Base-by-base conservation (phyloP, 805 yeast genomes). In the Cephaloascus fragrans region DNA sequence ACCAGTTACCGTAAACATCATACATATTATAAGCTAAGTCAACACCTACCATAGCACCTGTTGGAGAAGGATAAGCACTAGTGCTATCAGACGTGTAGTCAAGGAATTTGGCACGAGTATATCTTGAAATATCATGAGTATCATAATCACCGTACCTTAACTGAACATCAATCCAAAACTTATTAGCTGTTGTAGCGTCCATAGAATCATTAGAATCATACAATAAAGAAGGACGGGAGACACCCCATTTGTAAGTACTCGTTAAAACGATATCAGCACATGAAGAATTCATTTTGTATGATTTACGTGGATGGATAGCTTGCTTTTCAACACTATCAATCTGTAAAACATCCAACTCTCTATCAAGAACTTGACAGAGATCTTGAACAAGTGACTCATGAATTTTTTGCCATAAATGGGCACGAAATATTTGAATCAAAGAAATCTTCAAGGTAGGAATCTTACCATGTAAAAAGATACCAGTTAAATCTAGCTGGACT, bases 371-470 rank as follows among this genome's bases (percentile, higher is more conserved):
- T 53, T 89, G 97, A 51, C 96, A 88, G 23, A 93, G 51, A 65
- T 93, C 98, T 55, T 86, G 85, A 3, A 93, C 96, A 37, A 93
- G 69, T 59, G 94, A 82, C 60, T 93, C 99, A 56, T 93, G 99
- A 39, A 93, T 93, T 59, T 94, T 93, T 57, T 93, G 99, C 99
- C 99, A 93, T 52, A 93, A 73, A 66, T 93, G 99, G 0, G 98
- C 97, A 41, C 99, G 71, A 72, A 93, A 93, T 3, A 93, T 87
- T 56, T 93, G 99, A 56, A 93, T 89, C 45, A 90, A 69, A 1
- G 98, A 90, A 20, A 93, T 93, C 59, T 93, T 93, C 53, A 93
- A 67, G 0, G 99, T 93, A 5, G 99, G 99, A 46, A 93, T 93
- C 59, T 93, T 93, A 48, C 99, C 99, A 55, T 93, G 99, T 37